phyloP scores from a whole-genome alignment of 805 yeast species.

The Hanseniaspora taiwanica region DNA sequence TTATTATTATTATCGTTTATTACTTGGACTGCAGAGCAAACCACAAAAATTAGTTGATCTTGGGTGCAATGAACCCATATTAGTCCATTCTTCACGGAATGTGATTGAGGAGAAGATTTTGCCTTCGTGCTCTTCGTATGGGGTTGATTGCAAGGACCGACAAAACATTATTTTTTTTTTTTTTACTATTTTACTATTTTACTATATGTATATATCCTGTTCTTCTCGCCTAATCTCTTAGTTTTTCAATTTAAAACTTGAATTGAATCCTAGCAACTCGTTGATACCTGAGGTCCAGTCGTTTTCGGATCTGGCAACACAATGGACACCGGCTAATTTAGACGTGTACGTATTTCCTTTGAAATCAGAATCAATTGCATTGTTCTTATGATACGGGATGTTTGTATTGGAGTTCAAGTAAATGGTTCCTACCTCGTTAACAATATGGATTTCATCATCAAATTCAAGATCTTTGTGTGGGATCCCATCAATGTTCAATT shows the following conservation, averaged over 20 bases:
- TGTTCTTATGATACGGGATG: constrained; percentile 23
- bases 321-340: constrained; percentile 57
- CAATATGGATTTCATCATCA: constrained; percentile 71
- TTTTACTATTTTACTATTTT: neutral
- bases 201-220: too few relatives aligned
- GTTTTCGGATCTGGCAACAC: constrained; percentile 67
- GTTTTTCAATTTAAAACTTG: constrained; percentile 46
- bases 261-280: constrained; percentile 77
- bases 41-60: constrained; percentile 35
- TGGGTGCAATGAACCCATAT: constrained; percentile 65
- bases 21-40: constrained; percentile 50
- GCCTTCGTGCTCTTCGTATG: constrained; percentile 70
- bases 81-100: constrained; percentile 15
- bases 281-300: constrained; percentile 92
- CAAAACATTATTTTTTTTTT: constrained; percentile 19
- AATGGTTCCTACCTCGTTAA: constrained; percentile 51
- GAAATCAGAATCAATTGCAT: constrained; percentile 7
- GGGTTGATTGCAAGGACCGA: constrained; percentile 43
- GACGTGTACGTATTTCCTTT: constrained; percentile 8
- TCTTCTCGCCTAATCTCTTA: neutral
- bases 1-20: constrained; percentile 21
- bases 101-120: constrained; percentile 43
- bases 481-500: constrained; percentile 74
- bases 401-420: constrained; percentile 36
- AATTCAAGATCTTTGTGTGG: constrained; percentile 52